These are phyloP conservation scores for Raffaelea deltoideospora DNA, from an alignment of 2,329 filamentous ascomycete genomes.

Conservation along the genomic window DNA sequence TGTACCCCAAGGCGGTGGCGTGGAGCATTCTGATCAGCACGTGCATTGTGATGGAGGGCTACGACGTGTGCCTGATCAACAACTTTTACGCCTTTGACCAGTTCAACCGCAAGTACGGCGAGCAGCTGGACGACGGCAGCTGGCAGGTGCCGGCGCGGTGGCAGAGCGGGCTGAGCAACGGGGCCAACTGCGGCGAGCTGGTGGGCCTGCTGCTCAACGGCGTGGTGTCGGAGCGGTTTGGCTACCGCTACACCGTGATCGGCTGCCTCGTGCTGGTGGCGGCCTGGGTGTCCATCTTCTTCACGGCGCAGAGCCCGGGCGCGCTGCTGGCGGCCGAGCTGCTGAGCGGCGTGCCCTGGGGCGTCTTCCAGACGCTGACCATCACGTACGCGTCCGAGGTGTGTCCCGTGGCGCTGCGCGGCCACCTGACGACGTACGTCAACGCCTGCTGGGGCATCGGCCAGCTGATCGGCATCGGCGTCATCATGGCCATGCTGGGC, in stretches of 20 bases:
- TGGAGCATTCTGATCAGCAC: conserved; percentile 84
- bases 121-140: conserved; percentile 23
- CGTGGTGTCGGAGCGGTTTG: conserved; percentile 49
- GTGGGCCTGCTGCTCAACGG: conserved; percentile 53
- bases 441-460: conserved; percentile 70
- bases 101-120: conserved; percentile 44
- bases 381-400: conserved; percentile 58
- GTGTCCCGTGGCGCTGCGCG: conserved; percentile 55
- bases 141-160: conserved; percentile 45
- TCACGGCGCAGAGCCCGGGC: conserved; percentile 45
- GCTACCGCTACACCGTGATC: conserved; percentile 52
- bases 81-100: conserved; percentile 48
- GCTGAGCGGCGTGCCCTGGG: conserved; percentile 39
- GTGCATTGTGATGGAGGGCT: conserved; percentile 84
- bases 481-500: conserved; percentile 52
- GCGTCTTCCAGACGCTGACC: conserved; percentile 24
- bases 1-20: conserved; percentile 74
- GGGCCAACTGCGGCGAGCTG: conserved; percentile 46
- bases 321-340: conserved; percentile 46
- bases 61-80: conserved; percentile 67
- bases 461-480: conserved; percentile 58
- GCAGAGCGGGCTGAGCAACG: conserved; percentile 44
- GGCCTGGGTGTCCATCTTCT: conserved; percentile 47
- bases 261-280: conserved; percentile 36
- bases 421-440: conserved; percentile 59